Evolutionary conservation across 2,329 filamentous ascomycete species (phyloP).

Genomic region (Calonectria ilicicola): DNA sequence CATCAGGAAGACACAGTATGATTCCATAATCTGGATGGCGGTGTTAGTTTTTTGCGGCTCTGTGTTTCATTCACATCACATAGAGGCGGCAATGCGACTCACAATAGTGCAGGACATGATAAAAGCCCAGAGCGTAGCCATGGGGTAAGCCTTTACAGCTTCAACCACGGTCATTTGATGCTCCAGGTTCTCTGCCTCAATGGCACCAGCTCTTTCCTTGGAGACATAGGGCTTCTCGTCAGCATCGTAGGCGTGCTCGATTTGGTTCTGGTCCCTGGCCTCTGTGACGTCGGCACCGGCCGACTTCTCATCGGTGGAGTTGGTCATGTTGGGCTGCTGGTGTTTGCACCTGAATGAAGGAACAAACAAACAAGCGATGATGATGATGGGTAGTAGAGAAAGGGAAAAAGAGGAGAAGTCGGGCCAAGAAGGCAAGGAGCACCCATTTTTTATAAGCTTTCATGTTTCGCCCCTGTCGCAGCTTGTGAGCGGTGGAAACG

Average conservation of each 20-base stretch:
- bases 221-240: conserved; percentile 31
- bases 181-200: conserved; percentile 55
- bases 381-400: conserved; percentile 24
- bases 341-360: conserved; percentile 15
- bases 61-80: not conserved
- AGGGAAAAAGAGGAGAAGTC: not conserved
- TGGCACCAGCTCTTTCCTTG: conserved; percentile 37
- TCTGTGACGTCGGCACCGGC: conserved; percentile 24
- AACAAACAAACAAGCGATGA: too few species aligned
- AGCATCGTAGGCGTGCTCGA: conserved; percentile 35
- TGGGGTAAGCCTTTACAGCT: conserved; percentile 54
- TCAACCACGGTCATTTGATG: conserved; percentile 54
- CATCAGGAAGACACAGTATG: conserved; percentile 62
- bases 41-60: conserved; percentile 25
- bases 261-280: conserved; percentile 24
- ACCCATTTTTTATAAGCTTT: conserved; percentile 8
- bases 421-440: conserved; percentile 12
- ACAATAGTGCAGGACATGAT: conserved; percentile 64
- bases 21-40: conserved; percentile 58
- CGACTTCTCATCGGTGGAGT: conserved; percentile 25
- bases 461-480: not conserved
- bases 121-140: conserved; percentile 61
- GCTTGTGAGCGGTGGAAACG: not conserved
- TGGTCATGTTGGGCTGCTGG: conserved; percentile 35
- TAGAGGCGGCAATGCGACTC: conserved; percentile 30